Percentiles rank a stretch among this genome's conserved stretches.
Conservation (phyloP, 2,329 filamentous ascomycete genomes). For the Ophiostoma fasciatum region DNA sequence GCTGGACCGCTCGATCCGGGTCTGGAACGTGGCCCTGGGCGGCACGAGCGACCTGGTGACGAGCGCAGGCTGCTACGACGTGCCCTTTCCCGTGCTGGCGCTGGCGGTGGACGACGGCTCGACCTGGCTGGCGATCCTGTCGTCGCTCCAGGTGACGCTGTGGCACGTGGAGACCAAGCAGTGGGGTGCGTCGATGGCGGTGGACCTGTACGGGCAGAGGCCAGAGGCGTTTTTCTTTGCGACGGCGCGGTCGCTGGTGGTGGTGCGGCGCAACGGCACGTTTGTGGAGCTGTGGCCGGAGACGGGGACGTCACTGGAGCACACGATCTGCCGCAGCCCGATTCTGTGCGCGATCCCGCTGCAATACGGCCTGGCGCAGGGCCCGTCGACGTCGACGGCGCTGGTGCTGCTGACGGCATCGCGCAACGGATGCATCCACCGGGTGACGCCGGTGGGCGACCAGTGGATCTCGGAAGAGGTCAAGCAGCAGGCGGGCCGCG, state of each 20-base stretch:
- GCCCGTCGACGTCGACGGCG: conserved; percentile 3
- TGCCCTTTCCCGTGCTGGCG: conserved; percentile 43
- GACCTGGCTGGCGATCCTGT: conserved; percentile 51
- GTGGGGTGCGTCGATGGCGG: conserved; percentile 39
- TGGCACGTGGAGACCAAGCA: conserved; percentile 46
- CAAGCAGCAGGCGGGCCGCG: conserved; percentile 22
- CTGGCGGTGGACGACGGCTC: conserved; percentile 50
- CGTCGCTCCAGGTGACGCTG: conserved; percentile 40
- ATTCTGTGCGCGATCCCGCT: conserved; percentile 35
- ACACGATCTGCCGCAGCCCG: conserved; percentile 35
- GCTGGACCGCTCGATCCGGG: conserved; percentile 51
- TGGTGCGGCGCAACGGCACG: conserved; percentile 50
- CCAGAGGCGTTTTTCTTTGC: conserved; percentile 50
- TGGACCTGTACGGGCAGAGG: conserved; percentile 42
- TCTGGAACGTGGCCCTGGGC: conserved; percentile 44
- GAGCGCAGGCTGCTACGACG: conserved; percentile 19
- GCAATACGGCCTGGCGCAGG: background rate
- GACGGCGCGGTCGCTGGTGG: conserved; percentile 33
- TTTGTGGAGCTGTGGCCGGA: conserved; percentile 43
- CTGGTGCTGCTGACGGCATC: conserved; percentile 33
- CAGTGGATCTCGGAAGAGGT: conserved; percentile 37
- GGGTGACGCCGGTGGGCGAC: conserved; percentile 25
- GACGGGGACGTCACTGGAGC: conserved; percentile 25
- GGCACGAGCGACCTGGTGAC: conserved; percentile 28
- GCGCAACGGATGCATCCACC: conserved; percentile 33